phyloP scores from a whole-genome alignment of 75 land plant species.

The Pinus tabuliformis region DNA sequence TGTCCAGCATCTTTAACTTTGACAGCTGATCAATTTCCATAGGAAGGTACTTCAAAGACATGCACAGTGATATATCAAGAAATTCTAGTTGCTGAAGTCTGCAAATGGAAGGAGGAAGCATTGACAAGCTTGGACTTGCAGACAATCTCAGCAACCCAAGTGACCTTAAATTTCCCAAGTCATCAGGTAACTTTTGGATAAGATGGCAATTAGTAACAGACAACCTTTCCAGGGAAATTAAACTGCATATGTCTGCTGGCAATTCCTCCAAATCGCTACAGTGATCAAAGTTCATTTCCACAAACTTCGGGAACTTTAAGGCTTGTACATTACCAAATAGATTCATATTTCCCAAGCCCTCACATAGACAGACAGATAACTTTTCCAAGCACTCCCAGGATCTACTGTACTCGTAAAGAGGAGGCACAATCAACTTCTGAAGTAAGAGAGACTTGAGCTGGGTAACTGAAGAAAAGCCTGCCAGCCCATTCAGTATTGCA shows the following conservation, averaged over 20 bases:
- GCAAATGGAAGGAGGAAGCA: background rate
- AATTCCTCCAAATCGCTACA: slow-evolving; percentile 37
- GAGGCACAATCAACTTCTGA: background rate
- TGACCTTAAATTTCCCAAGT: slow-evolving; percentile 12
- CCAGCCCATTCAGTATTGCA: background rate
- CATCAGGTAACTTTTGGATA: background rate
- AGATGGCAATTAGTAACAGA: slow-evolving; percentile 7
- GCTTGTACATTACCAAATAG: slow-evolving; percentile 11
- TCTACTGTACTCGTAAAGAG: background rate
- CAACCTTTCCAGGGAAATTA: background rate
- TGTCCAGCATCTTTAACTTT: background rate
- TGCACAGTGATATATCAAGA: slow-evolving; percentile 2
- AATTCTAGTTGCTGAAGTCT: background rate
- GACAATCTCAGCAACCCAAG: slow-evolving; percentile 39
- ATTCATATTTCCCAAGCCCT: slow-evolving; percentile 7
- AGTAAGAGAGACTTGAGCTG: background rate
- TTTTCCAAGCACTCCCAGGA: background rate
- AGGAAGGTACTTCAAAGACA: background rate
- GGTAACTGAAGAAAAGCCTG: background rate
- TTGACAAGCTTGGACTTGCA: slow-evolving; percentile 9
- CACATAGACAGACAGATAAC: background rate
- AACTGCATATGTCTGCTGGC: slow-evolving; percentile 20
- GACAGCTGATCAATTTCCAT: background rate
- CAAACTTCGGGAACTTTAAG: slow-evolving; percentile 31
- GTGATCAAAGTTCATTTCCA: slow-evolving; percentile 52